These are phyloP conservation scores for Eucalyptus marginata DNA, from an alignment of 345 rosid species.

Conservation along the genomic window DNA sequence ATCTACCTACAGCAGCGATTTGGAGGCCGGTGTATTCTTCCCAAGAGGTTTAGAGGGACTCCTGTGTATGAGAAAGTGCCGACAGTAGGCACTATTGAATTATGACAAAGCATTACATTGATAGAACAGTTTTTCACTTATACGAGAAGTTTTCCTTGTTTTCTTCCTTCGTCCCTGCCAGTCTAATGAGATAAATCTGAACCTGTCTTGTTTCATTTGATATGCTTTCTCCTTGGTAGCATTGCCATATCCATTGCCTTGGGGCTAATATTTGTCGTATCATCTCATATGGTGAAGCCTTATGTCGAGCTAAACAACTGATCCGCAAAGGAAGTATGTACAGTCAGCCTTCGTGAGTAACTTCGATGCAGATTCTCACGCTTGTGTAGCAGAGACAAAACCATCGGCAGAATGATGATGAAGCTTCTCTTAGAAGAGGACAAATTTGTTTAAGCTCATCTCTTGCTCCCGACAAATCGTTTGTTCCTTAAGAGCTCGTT, in stretches of 20 bases:
- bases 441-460: no score
- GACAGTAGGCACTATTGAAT: constrained; percentile 12
- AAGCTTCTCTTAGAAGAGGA: no score
- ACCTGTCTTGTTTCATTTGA: background rate
- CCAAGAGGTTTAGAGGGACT: constrained; percentile 34
- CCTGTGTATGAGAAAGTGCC: constrained; percentile 54
- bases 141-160: background rate
- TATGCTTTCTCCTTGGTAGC: background rate
- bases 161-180: background rate
- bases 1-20: constrained; percentile 65
- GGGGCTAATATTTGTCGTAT: background rate
- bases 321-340: no score
- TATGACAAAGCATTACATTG: background rate
- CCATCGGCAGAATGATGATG: no score
- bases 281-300: no score
- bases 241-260: background rate
- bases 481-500: no score
- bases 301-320: no score
- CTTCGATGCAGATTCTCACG: no score
- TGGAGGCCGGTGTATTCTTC: constrained; percentile 57
- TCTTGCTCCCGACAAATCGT: no score
- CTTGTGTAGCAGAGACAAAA: no score
- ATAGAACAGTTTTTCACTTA: background rate
- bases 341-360: no score
- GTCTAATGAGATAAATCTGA: background rate